phyloP scores from a whole-genome alignment of 1,284 basidiomycete genomes.

The Dichomitus squalens region DNA sequence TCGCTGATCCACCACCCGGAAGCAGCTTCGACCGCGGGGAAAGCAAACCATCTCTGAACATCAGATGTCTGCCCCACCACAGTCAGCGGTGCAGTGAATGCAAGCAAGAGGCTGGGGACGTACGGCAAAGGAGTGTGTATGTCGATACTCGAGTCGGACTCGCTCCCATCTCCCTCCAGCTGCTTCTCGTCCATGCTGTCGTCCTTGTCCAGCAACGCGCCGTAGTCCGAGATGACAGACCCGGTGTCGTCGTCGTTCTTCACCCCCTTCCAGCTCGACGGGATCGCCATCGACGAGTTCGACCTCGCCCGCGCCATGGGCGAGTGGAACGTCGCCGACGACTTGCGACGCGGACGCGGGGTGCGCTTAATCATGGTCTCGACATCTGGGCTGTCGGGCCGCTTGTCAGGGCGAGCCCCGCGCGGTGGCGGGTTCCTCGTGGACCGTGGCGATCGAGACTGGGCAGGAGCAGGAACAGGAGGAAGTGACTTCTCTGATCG shows the following conservation, averaged over 20 bases:
- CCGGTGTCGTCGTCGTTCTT: constrained; percentile 20
- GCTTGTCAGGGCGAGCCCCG: constrained; percentile 10
- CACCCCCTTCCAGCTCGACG: constrained; percentile 24
- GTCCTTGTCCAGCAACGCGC: constrained; percentile 25
- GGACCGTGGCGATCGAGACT: background rate
- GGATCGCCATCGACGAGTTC: constrained; percentile 16
- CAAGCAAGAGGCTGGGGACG: constrained; percentile 35
- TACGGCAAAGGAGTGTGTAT: constrained; percentile 78
- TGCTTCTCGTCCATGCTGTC: constrained; percentile 30
- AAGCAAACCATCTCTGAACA: constrained; percentile 73
- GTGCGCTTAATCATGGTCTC: constrained; percentile 47
- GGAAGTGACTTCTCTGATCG: constrained; percentile 16
- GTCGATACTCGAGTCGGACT: constrained; percentile 73
- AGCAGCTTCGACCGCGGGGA: constrained; percentile 76
- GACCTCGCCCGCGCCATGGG: constrained; percentile 16
- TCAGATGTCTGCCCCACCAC: constrained; percentile 53
- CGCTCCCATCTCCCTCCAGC: constrained; percentile 45
- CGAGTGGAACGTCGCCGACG: constrained; percentile 27
- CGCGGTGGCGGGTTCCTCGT: background rate
- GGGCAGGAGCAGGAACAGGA: constrained; percentile 2
- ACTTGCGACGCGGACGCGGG: constrained; percentile 42
- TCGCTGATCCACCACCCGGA: constrained; percentile 22
- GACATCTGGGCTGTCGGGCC: constrained; percentile 49
- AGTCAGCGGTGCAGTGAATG: background rate
- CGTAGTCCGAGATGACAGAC: constrained; percentile 27